Base-by-base conservation (phyloP, 2,329 filamentous ascomycete species). In the Zopfia rhizophila region DNA sequence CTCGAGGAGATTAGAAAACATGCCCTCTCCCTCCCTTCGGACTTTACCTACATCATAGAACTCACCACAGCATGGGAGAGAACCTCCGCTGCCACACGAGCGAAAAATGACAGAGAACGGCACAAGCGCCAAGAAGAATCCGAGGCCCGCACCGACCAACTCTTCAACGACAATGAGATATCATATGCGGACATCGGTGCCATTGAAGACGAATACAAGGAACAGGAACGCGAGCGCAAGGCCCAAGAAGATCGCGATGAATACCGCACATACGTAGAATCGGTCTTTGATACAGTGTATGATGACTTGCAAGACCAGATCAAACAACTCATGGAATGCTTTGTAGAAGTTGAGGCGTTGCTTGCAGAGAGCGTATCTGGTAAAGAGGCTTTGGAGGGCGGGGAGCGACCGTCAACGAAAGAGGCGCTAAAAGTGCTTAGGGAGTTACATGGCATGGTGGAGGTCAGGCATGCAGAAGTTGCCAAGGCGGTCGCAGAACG, bases 81-180 rank as follows among this genome's bases (percentile, higher is more conserved):
- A 32, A 62, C 73, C 3, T 75, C 77, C 11, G 70, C 75, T 37
- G 57, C 63, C 22, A 72, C 67, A 5, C 77, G 78, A 23, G 69
- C 72, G 22, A 71, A 74, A 44, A 61, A 79, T 23, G 79, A 81
- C 7, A 68, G 68, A 18, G 78, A 79, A 27, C 78, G 80, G 3
- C 71, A 72, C 46, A 65, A 65, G 40, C 77, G 81, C 11, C 78
- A 81, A 58, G 75, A 79, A 42, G 75, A 80, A 50, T 78, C 75
- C 3, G 79, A 83, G 54, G 68, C 66, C n/a, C 72, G 75, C 35
- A 80, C 81, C 22, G 78, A 83, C 51, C 72, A 73, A 1, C 69
- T 83, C 1, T 84, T 82, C 66, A 78, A 83, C 51, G 75, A 75
- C 36, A 76, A 82, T 42, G 77, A 82, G 53, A 82, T 84, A 31